Base-by-base conservation (phyloP, 192 early-diverging fungal genomes). In the Physocladia obscura region DNA sequence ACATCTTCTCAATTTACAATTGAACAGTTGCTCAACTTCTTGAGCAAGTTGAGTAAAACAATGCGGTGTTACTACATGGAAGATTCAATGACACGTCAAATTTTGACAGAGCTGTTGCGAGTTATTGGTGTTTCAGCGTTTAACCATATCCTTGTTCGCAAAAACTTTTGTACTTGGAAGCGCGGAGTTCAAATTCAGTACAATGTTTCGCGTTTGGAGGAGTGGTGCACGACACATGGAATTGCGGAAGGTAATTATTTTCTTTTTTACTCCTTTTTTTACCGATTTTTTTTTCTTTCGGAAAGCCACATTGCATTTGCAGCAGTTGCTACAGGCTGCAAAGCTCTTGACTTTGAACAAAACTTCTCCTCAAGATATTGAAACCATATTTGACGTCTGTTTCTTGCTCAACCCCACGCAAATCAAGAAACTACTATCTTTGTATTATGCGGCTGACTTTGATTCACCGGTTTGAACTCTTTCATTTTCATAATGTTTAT, bases 131-230 rank as follows among this genome's bases (percentile, higher is more conserved):
- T 95, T 1, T 89, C 89, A 1, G 91, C 94, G 1, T 98, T 98
- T 74, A 99, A 99, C 83, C 93, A 98, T 79, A 78, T 99, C 64
- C 86, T 99, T 65, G 98, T 97, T 91, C 87, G 98, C 49, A 92
- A 94, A 60, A 97, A 97, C 84, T 99, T 97, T 68, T 97, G 93
- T 82, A 97, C 97, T 26, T 98, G 96, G 94, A 98, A 99, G 79
- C 90, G 97, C 72, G 94, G 94, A 55, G 70, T 72, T 86, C 98
- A 99, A 85, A 96, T 99, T 71, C 96, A 98, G 82, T 99, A 97
- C 82, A 99, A 99, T 64, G 89, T 98, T 49, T 92, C 93, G 2
- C 87, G 95, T 22, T 87, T 99, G 65, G 94, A 97, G 77, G 98
- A 99, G 75, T 99, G 98, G 98, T 98, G 95, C 87, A 96, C 95